These are phyloP conservation scores for Helianthus tuberosus DNA, from an alignment of 129 eudicot genomes.

Conservation along the genomic window DNA sequence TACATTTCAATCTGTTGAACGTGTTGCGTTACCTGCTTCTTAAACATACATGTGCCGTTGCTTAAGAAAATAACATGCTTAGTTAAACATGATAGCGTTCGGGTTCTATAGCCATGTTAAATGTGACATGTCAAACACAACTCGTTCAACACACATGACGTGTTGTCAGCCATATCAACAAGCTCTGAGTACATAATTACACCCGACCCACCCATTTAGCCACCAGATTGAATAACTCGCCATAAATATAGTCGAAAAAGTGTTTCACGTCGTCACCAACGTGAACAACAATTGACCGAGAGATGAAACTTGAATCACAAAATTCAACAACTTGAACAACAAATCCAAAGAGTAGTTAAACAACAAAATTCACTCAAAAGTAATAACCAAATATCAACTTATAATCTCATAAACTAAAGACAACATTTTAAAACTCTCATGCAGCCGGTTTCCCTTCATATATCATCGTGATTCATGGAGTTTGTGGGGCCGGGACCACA, in stretches of 20 bases:
- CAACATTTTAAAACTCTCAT: neutral
- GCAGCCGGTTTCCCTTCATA: neutral
- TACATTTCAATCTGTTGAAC: no score
- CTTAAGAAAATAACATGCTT: no score
- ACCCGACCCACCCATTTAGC: no score
- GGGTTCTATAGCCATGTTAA: no score
- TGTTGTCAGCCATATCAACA: no score
- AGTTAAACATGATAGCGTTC: no score
- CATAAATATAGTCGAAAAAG: neutral
- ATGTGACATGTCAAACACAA: no score
- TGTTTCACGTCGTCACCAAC: neutral
- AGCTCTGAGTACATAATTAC: no score
- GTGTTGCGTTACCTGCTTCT: no score
- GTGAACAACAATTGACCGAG: neutral
- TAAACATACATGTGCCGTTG: no score
- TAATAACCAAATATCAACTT: neutral
- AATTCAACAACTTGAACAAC: constrained; percentile 14
- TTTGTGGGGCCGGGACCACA: neutral
- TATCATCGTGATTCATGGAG: constrained; percentile 15
- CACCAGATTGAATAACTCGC: no score
- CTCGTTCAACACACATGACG: no score
- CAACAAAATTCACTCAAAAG: constrained; percentile 2
- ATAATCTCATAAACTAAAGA: constrained; percentile 22
- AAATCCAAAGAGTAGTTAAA: constrained; percentile 2
- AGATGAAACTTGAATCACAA: neutral